These are phyloP conservation scores for Carex pumila DNA, from an alignment of 176 grass and related monocot species.

Conservation along the genomic window DNA sequence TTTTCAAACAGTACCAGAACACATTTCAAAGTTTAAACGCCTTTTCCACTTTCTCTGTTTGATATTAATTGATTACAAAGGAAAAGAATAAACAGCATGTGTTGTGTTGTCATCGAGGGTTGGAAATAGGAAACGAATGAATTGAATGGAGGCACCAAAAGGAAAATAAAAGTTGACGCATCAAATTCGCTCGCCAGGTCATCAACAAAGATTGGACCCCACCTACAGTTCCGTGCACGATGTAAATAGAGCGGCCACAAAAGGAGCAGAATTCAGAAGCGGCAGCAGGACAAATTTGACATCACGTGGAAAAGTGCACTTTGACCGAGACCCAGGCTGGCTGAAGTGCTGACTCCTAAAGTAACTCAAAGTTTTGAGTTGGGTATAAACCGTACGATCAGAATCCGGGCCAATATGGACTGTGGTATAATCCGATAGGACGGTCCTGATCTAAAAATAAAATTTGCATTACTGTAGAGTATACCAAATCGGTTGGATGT, in stretches of 20 bases:
- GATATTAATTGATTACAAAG: neutral
- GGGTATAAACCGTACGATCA: no score
- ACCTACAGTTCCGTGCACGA: neutral
- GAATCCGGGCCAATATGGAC: no score
- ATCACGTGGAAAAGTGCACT: neutral
- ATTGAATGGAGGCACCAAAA: neutral
- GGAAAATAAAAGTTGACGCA: neutral
- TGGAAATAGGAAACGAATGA: no score
- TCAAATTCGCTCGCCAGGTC: neutral
- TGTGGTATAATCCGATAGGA: no score
- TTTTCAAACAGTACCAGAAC: no score
- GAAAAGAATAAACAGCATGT: neutral
- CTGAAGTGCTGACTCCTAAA: no score
- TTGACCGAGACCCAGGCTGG: neutral
- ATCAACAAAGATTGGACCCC: neutral
- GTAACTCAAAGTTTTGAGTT: no score
- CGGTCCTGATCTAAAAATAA: no score
- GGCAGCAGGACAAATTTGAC: neutral
- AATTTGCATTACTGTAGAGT: no score
- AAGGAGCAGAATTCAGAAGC: neutral
- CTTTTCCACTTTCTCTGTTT: neutral
- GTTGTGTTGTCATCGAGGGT: no score
- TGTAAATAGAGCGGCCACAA: neutral
- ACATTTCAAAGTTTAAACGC: neutral
- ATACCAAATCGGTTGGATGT: no score